phyloP scores from a whole-genome alignment of 1,284 basidiomycete species.

The Rhodotorula sp. region DNA sequence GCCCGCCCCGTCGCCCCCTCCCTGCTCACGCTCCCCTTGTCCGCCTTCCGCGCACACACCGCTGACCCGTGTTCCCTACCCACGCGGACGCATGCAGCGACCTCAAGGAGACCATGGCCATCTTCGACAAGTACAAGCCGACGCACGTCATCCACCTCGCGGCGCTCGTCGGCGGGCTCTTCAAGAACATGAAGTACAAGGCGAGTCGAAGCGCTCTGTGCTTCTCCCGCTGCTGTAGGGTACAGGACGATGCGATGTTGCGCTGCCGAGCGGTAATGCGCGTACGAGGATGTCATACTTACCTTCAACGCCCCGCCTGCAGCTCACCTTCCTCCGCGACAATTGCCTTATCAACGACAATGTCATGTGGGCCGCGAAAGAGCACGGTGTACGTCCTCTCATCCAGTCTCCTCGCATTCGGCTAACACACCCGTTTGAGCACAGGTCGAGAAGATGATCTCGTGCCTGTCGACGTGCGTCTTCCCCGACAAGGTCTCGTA shows the following conservation, averaged over 20 bases:
- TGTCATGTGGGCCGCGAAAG: constrained; percentile 71
- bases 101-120: constrained; percentile 45
- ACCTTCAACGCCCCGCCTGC: neutral
- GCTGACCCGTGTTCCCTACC: neutral
- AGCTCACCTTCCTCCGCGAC: constrained; percentile 83
- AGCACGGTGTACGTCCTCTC: constrained; percentile 53
- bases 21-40: neutral
- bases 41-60: neutral
- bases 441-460: constrained; percentile 69
- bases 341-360: constrained; percentile 91
- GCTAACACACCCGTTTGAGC: too few species aligned
- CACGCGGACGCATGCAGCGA: constrained; percentile 28
- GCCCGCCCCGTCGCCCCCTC: too few species aligned
- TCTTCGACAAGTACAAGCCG: constrained; percentile 84
- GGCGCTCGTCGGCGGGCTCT: constrained; percentile 75
- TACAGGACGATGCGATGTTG: neutral
- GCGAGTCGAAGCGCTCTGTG: constrained; percentile 54
- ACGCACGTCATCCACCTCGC: constrained; percentile 80
- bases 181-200: constrained; percentile 88
- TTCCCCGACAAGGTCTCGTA: constrained; percentile 80
- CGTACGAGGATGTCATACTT: neutral
- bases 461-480: constrained; percentile 83
- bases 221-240: neutral
- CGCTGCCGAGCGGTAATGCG: neutral
- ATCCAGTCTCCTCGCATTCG: neutral